Evolutionary conservation across 345 rosid genomes (phyloP).

Genomic region (Syzygium jambos): DNA sequence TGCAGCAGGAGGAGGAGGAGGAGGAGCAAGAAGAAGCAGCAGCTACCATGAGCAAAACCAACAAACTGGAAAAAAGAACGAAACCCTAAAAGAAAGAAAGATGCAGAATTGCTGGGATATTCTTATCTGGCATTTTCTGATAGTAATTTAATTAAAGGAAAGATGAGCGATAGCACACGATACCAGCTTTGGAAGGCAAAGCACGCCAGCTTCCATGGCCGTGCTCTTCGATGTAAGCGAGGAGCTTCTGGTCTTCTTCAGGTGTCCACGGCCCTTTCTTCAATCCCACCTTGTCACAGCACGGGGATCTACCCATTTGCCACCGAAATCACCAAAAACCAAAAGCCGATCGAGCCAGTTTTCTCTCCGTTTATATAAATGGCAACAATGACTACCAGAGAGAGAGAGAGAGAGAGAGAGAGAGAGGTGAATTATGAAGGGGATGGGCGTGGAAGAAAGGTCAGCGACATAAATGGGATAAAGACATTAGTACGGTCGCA

Average conservation of each 20-base stretch:
- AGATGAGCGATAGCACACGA: neutral
- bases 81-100: neutral
- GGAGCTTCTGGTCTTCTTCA: constrained; percentile 90
- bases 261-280: constrained; percentile 99
- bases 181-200: constrained; percentile 84
- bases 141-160: neutral
- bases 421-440: constrained; percentile 18
- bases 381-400: neutral
- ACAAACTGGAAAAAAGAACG: neutral
- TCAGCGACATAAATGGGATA: constrained; percentile 31
- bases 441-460: constrained; percentile 29
- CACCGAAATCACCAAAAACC: neutral
- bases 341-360: constrained; percentile 1
- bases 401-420: neutral
- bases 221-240: constrained; percentile 82
- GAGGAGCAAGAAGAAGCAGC: neutral
- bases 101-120: neutral
- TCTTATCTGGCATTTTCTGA: neutral
- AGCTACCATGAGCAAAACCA: neutral
- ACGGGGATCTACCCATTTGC: constrained; percentile 66
- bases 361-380: constrained; percentile 12
- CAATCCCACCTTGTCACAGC: constrained; percentile 80
- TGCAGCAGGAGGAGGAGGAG: neutral
- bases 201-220: constrained; percentile 98
- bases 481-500: constrained; percentile 13